Evolutionary conservation across 371 early-diverging fungal species (phyloP).

Genomic region (Sporodiniella umbellata): DNA sequence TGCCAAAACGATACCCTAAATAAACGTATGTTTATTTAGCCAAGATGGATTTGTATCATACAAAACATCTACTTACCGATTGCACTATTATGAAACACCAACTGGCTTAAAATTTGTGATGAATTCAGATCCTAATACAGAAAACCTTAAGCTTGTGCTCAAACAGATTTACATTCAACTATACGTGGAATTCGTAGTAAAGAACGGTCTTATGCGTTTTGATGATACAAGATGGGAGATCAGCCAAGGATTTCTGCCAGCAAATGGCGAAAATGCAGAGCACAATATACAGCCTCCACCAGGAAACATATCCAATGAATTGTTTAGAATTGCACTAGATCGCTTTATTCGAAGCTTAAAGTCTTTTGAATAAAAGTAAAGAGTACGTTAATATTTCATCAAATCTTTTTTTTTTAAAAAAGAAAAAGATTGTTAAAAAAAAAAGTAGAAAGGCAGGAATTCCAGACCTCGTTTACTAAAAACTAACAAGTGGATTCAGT

Average conservation of each 20-base stretch:
- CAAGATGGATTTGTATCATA: constrained; percentile 78
- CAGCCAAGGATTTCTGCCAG: constrained; percentile 33
- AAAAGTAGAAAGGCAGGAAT: too few relatives aligned
- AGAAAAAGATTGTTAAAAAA: too few relatives aligned
- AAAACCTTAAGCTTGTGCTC: constrained; percentile 65
- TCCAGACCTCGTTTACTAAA: too few relatives aligned
- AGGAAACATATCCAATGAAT: constrained; percentile 66
- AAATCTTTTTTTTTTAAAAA: too few relatives aligned
- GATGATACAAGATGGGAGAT: constrained; percentile 55
- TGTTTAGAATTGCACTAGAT: constrained; percentile 67
- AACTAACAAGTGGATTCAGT: too few relatives aligned
- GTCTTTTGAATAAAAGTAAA: constrained; percentile 58
- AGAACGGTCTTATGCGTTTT: constrained; percentile 67
- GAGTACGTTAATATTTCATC: too few relatives aligned
- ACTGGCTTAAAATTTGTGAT: constrained; percentile 87
- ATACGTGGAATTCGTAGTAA: constrained; percentile 90
- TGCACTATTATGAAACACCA: constrained; percentile 88
- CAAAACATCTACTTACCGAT: constrained; percentile 79
- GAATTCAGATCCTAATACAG: constrained; percentile 75
- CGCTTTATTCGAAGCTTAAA: constrained; percentile 65
- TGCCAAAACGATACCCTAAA: too few relatives aligned
- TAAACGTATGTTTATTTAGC: too few relatives aligned
- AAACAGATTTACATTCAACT: constrained; percentile 80
- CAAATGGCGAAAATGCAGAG: constrained; percentile 3
- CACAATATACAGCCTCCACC: constrained; percentile 25